Evolutionary conservation across 352 stramenopile species (phyloP).

Genomic region (Phytopythium boreale): DNA sequence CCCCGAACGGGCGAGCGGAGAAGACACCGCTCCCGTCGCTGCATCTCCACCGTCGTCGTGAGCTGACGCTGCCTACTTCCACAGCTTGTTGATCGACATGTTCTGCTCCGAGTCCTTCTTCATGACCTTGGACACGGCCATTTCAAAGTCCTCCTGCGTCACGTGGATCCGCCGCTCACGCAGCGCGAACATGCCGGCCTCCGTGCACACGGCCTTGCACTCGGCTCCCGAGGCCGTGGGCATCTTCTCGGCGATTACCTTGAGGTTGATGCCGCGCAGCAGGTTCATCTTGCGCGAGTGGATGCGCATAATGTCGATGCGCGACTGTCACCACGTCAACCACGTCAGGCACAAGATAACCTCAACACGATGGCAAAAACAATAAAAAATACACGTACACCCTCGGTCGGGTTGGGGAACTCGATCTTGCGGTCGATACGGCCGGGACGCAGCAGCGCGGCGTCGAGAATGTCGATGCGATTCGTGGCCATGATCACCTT

Average conservation of each 20-base stretch:
- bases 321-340: conserved; percentile 51
- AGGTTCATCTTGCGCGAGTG: conserved; percentile 99
- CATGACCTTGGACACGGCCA: conserved; percentile 99
- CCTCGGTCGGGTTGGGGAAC: conserved; percentile 98
- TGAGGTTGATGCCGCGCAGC: conserved; percentile 98
- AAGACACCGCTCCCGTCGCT: not conserved
- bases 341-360: too few relatives aligned
- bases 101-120: conserved; percentile 99
- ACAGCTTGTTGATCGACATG: conserved; percentile 99
- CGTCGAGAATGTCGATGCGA: conserved; percentile 98
- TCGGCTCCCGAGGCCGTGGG: conserved; percentile 96
- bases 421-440: conserved; percentile 99
- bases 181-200: conserved; percentile 99
- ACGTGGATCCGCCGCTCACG: conserved; percentile 99
- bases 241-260: conserved; percentile 98
- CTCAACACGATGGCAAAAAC: too few relatives aligned
- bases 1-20: not conserved
- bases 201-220: conserved; percentile 99
- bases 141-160: conserved; percentile 99
- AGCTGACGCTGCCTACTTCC: conserved; percentile 93
- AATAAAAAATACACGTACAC: conserved; percentile 36
- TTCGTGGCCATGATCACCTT: conserved; percentile 99
- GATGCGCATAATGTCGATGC: conserved; percentile 98
- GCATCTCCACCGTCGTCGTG: too few relatives aligned
- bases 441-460: conserved; percentile 94